Evolutionary conservation across 495 filamentous ascomycete genomes (phyloP), one percentile per base, ranked within the genome.

Genomic region (Neurospora cerealis): DNA sequence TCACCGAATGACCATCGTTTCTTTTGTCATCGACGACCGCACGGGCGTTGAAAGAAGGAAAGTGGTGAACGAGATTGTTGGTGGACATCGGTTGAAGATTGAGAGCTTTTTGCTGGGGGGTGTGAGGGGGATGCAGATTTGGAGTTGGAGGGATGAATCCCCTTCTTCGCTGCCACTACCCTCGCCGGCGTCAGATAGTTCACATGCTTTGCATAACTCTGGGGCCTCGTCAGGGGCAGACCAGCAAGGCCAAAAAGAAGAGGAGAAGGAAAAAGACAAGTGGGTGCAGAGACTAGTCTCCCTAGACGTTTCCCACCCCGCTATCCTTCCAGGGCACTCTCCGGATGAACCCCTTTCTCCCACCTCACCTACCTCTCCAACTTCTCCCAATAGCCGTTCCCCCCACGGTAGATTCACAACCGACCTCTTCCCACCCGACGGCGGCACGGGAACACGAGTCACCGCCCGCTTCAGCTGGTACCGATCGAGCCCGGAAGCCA

Each of bases 1-100:
- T n/a, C 94, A 97, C 78, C 88, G 94, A 9, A 96, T 97, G 92
- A 88, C 91, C 0, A 82, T 96, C n/a, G 83, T 94, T 6, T 90
- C 88, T 2, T 97, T 92, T 77, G 83, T 90, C 72, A 82, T 90
- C 72, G 90, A 93, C 73, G 81, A 84, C 28, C 86, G 86, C 28
- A 42, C 46, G 10, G 86, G 87, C 13, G 85, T 82, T 1, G 91
- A 91, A 74, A 79, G 87, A 8, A 71, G 42, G 24, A 40, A 19
- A 2, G 69, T 69, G 6, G 82, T 89, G 4, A 81, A 83, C 13
- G 91, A 93, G 46, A 78, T 91, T 0, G 91, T 95, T 3, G 93
- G 93, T 5, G 93, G 93, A 0, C 83, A 83, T 60, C 85, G 86
- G 90, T 6, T 88, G 88, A 73, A 80, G 85, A 32, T 80, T 10